Evolutionary conservation across 2,329 filamentous ascomycete genomes (phyloP), one percentile per base, ranked within the genome.

Genomic region (Colletotrichum sp.): DNA sequence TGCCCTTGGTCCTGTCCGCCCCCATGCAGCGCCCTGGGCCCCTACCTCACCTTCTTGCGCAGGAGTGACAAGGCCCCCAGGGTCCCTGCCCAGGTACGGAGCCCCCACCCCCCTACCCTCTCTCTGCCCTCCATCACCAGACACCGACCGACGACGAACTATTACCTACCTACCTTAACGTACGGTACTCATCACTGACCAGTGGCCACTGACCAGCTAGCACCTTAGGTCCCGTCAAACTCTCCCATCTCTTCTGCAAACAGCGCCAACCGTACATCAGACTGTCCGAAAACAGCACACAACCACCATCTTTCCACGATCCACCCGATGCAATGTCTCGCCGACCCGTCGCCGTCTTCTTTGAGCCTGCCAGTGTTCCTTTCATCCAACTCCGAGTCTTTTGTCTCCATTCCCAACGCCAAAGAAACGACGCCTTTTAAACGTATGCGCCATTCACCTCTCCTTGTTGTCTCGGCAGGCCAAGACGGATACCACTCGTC

Each of bases 281-380:
- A 36, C 61, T 28, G 55, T 70, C 68, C 61, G 68, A 70, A 70
- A 70, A 43, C 68, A 63, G 68, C 57, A 34, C 39, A 63, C 12
- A 48, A 48, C 24, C 36, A 24, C 32, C 34, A 55, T 18, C 26
- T 21, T 39, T 63, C 57, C 36, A 63, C 68, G 68, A 70, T 70
- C 68, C 68, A 70, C 36, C 68, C 36, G 57, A 70, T 63, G 34
- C 18, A 70, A 70, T 70, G 68, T 70, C 57, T 70, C 57, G 57
- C 68, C 36, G 66, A 21, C 32, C 21, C n/a, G 21, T 34, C 32
- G 9, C 34, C 66, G 10, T 18, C 26, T 34, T 32, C 68, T 70
- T 70, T 63, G 68, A 70, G 24, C 24, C 63, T 24, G 55, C 65
- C 32, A 39, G n/a, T n/a, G 7, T n/a, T 36, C n/a, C 60, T 28